Base-by-base conservation (phyloP, 1,284 basidiomycete species). In the Fomitopsis betulina region DNA sequence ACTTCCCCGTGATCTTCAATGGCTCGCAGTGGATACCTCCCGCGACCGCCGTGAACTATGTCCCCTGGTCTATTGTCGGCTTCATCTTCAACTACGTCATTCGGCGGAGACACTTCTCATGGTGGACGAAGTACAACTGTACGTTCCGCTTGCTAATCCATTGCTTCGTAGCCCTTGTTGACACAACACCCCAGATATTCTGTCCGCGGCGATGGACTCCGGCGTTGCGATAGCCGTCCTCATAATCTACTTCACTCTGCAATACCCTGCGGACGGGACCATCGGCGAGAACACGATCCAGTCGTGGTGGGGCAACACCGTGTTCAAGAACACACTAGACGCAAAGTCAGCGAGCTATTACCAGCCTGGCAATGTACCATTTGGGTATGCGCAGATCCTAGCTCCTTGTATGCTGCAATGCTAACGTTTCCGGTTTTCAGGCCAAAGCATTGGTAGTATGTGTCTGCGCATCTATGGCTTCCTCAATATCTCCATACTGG, bases 1-100 rank as follows among this genome's bases (percentile, higher is more conserved):
- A 92, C 74, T 81, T 91, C 56, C 90, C 91, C 19, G 65, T 73
- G 40, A 67, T 74, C 53, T 71, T 76, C 59, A 68, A 67, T 42
- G 75, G 75, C 50, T 71, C 70, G 43, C 58, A 63, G 38, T 65
- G 57, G 53, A 73, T 76, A 27, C 79, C 79, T 0, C 76, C 77
- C 13, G 77, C 77, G 17, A 71, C 70, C 6, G 76, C 77, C 4
- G 69, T 79, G 59, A 80, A 79, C 66, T 79, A 77, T 62, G 72
- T 73, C 5, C 71, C 73, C 5, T 76, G 74, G 74, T 68, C 71
- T 38, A 65, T 76, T 60, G 70, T 72, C 38, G 75, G 72, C 7
- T 76, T 76, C 60, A 65, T 75, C 55, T 79, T 80, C 70, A 77
- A 82, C 67, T 81, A 74, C 58, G 62, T 74, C 58, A 74, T 77